These are phyloP conservation scores for Rutstroemia sp. DNA, from an alignment of 2,329 filamentous ascomycete genomes.

Conservation along the genomic window DNA sequence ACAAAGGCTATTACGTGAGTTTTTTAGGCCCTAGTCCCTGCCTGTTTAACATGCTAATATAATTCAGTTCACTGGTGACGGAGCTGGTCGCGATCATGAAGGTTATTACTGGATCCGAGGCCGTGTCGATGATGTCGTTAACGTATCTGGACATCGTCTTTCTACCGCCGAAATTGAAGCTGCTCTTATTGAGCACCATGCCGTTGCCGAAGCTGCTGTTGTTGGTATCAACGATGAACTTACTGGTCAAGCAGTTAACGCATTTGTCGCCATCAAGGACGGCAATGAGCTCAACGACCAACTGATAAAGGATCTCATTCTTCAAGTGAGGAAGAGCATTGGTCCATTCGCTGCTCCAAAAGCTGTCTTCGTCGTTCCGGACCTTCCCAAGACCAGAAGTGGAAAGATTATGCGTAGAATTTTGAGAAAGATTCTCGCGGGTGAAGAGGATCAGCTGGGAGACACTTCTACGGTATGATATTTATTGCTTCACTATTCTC, in stretches of 20 bases:
- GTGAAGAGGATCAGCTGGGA: slow-evolving; percentile 93
- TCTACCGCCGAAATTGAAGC: slow-evolving; percentile 98
- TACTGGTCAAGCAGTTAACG: slow-evolving; percentile 94
- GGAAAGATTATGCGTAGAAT: slow-evolving; percentile 99
- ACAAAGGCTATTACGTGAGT: slow-evolving; percentile 94
- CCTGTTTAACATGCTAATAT: slow-evolving; percentile 11
- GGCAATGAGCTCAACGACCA: slow-evolving; percentile 68
- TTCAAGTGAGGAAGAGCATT: slow-evolving; percentile 95
- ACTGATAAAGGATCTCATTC: slow-evolving; percentile 84
- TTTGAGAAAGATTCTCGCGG: slow-evolving; percentile 91
- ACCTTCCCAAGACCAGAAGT: slow-evolving; percentile 93
- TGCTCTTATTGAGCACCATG: slow-evolving; percentile 83
- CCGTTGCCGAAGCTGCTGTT: slow-evolving; percentile 89
- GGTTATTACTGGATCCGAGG: slow-evolving; percentile 99
- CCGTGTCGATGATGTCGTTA: slow-evolving; percentile 96
- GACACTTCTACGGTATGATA: slow-evolving; percentile 71
- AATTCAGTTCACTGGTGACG: slow-evolving; percentile 77
- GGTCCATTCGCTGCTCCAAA: slow-evolving; percentile 96
- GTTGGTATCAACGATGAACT: slow-evolving; percentile 91
- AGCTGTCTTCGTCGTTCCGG: slow-evolving; percentile 81
- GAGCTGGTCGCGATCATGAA: slow-evolving; percentile 91
- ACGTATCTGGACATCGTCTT: slow-evolving; percentile 91
- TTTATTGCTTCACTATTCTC: not conserved
- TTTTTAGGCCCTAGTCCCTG: not conserved
- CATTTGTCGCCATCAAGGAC: slow-evolving; percentile 90